A percentile compares a stretch with the other conserved stretches of the same genome.
phyloP scores from a whole-genome alignment of 1,139 yeast species.

The Yamadazyma taylorii region DNA sequence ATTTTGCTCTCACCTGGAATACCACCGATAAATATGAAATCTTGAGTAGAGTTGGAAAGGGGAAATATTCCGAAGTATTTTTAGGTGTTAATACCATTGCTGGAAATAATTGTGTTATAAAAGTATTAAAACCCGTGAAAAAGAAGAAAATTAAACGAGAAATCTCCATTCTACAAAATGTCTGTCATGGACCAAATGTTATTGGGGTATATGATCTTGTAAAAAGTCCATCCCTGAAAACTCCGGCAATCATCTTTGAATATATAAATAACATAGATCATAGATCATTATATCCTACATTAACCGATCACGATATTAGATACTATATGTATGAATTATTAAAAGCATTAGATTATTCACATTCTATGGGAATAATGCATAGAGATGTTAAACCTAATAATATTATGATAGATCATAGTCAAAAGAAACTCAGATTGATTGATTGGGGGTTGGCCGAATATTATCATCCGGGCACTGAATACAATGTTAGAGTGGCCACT shows the following conservation, averaged over 20 bases:
- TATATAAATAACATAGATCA: conserved; percentile 87
- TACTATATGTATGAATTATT: conserved; percentile 86
- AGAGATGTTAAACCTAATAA: conserved; percentile 98
- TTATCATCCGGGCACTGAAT: conserved; percentile 90
- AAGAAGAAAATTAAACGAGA: conserved; percentile 94
- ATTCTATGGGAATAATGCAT: conserved; percentile 97
- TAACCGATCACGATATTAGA: conserved; percentile 76
- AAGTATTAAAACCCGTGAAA: conserved; percentile 94
- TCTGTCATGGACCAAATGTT: conserved; percentile 83
- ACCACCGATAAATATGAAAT: conserved; percentile 46
- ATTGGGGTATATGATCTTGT: conserved; percentile 80
- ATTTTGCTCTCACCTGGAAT: conserved; percentile 43
- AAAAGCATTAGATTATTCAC: conserved; percentile 87
- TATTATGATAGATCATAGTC: conserved; percentile 91
- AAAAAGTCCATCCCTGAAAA: conserved; percentile 85
- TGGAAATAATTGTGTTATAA: conserved; percentile 65
- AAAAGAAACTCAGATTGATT: conserved; percentile 69
- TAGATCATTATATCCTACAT: conserved; percentile 82
- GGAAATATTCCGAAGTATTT: conserved; percentile 50
- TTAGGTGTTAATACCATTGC: conserved; percentile 32
- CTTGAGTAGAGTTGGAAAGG: conserved; percentile 43
- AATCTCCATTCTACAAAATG: conserved; percentile 83
- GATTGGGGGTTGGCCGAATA: conserved; percentile 99
- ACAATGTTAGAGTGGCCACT: conserved; percentile 94
- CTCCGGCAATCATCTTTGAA: conserved; percentile 91